Percentiles rank a stretch among this genome's conserved stretches.
Evolutionary conservation across 1,139 yeast species (phyloP).

Genomic region (Debaryomyces nepalensis): DNA sequence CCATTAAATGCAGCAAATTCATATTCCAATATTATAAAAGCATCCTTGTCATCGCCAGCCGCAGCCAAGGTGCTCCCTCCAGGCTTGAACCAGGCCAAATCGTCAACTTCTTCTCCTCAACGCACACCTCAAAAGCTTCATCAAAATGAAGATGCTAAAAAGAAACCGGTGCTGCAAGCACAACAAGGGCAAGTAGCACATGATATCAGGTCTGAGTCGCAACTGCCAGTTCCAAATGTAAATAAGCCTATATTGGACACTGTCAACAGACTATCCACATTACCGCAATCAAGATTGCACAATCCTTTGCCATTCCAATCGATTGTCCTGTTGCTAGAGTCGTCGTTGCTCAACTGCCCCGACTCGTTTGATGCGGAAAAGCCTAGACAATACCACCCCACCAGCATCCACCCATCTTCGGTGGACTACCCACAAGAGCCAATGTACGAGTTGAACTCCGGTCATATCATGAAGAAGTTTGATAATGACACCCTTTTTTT

Average conservation of each 20-base stretch:
- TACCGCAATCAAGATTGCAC: constrained; percentile 40
- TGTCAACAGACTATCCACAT: constrained; percentile 33
- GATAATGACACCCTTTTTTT: constrained; percentile 90
- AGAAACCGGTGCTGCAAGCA: constrained; percentile 9
- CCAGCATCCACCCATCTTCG: constrained; percentile 86
- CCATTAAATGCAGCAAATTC: constrained; percentile 23
- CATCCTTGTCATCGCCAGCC: constrained; percentile 18
- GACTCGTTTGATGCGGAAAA: constrained; percentile 90
- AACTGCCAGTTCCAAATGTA: constrained; percentile 24
- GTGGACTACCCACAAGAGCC: constrained; percentile 94
- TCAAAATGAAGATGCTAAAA: constrained; percentile 5
- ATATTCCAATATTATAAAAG: constrained; percentile 29
- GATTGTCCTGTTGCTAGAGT: constrained; percentile 66
- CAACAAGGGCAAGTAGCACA: constrained; percentile 3
- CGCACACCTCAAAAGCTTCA: constrained; percentile 6
- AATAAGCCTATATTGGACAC: constrained; percentile 36
- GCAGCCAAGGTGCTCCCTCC: constrained; percentile 28
- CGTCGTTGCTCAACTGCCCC: constrained; percentile 85
- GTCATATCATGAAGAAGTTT: constrained; percentile 65
- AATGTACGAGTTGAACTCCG: constrained; percentile 57
- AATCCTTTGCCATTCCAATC: constrained; percentile 61
- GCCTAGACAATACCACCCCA: constrained; percentile 82
- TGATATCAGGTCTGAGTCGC: constrained; percentile 15
- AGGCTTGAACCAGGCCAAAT: constrained; percentile 24
- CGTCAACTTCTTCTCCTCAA: constrained; percentile 15